Evolutionary conservation across 164 flowering plant species (phyloP).

Genomic region (Platanus orientalis): DNA sequence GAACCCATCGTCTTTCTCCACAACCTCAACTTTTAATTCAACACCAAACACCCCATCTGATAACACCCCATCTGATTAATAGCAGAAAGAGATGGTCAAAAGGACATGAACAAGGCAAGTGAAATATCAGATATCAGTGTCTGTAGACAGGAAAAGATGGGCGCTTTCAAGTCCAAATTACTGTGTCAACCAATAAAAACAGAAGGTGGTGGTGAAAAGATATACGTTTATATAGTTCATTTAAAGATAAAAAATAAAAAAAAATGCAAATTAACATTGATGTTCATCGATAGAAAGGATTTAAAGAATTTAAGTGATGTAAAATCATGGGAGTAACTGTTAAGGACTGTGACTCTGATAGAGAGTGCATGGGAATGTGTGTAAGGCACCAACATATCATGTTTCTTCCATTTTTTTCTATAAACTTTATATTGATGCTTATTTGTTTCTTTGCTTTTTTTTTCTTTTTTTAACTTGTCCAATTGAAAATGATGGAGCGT

Average conservation of each 20-base stretch:
- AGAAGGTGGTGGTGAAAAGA: slow-evolving; percentile 24
- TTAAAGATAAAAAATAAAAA: too few species aligned
- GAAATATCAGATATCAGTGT: slow-evolving; percentile 65
- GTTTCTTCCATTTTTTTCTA: slow-evolving; percentile 7
- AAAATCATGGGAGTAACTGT: slow-evolving; percentile 35
- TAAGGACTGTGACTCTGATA: not conserved
- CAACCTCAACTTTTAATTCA: slow-evolving; percentile 9
- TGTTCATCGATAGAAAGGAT: slow-evolving; percentile 3
- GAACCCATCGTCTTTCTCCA: slow-evolving; percentile 37
- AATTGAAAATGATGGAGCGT: slow-evolving; percentile 59
- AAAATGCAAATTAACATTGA: not conserved
- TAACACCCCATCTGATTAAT: slow-evolving; percentile 9
- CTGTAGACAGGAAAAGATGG: slow-evolving; percentile 94
- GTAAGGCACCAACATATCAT: slow-evolving; percentile 22
- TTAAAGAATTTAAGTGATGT: slow-evolving; percentile 36
- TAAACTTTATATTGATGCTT: slow-evolving; percentile 2
- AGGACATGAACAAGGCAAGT: slow-evolving; percentile 51
- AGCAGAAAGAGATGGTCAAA: slow-evolving; percentile 34
- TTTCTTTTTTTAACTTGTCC: slow-evolving; percentile 32
- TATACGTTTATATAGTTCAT: slow-evolving; percentile 6
- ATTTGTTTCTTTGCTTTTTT: slow-evolving; percentile 7
- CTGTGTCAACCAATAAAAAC: slow-evolving; percentile 72
- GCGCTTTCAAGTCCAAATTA: slow-evolving; percentile 82
- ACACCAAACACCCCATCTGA: slow-evolving; percentile 1
- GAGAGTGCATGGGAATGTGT: slow-evolving; percentile 26